Conservation (phyloP, 306 rosid species). For the Pachyrhizus erosus region DNA sequence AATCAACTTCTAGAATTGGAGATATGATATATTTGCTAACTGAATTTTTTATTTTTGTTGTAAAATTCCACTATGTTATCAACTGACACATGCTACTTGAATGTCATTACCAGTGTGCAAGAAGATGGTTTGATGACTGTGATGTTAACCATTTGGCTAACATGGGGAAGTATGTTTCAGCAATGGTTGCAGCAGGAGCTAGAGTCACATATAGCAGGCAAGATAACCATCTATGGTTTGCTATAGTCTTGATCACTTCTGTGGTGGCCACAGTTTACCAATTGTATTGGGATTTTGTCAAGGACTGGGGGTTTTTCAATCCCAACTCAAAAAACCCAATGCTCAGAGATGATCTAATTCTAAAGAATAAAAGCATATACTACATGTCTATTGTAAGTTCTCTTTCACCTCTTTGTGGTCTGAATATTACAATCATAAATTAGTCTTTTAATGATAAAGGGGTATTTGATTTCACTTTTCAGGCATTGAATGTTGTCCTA, state of each 20-base stretch:
- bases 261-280: conserved; percentile 79
- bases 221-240: conserved; percentile 55
- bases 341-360: conserved; percentile 82
- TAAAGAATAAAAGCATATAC: conserved; percentile 76
- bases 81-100: conserved; percentile 41
- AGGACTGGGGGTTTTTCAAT: conserved; percentile 89
- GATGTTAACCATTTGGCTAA: conserved; percentile 71
- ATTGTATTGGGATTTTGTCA: conserved; percentile 91
- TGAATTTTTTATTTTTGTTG: not conserved
- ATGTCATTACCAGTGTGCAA: conserved; percentile 68
- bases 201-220: conserved; percentile 65
- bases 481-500: conserved; percentile 77
- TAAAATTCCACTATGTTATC: not conserved
- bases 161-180: conserved; percentile 97
- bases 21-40: not conserved
- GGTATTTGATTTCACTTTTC: conserved; percentile 29
- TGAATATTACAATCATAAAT: not conserved
- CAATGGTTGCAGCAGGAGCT: conserved; percentile 89
- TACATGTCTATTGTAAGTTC: conserved; percentile 75
- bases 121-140: conserved; percentile 77
- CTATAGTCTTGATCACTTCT: conserved; percentile 67
- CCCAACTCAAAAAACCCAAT: conserved; percentile 67
- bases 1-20: not conserved
- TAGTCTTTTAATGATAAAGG: not conserved
- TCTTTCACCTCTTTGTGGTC: not conserved